Evolutionary conservation across 768 basidiomycete genomes (phyloP), one percentile per base, ranked within the genome.

Genomic region (Lactarius quietus): DNA sequence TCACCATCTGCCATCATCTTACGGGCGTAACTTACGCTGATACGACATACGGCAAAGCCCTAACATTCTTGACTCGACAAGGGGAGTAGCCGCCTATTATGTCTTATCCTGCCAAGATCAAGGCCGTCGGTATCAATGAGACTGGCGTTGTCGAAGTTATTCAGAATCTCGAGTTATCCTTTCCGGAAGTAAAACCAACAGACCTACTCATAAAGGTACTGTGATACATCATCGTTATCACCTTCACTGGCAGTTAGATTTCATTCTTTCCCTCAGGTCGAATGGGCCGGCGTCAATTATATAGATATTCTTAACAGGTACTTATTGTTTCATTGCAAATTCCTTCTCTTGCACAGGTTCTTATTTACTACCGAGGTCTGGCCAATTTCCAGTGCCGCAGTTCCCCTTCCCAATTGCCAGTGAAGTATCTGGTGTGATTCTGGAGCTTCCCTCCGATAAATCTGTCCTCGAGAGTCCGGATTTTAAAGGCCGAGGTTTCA

Each of bases 251-350:
- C 14, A 20, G 8, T 36, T 3, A 36, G 8, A 6, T 45, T 61
- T 6, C 5, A 31, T 33, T 15, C 60, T 41, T 7, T 23, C 51
- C 35, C 9, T 59, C 71, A 89, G 89, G 80, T 87, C 28, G 85
- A 92, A 69, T 93, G 87, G 70, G 77, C 82, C 10, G 92, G 92
- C 8, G 83, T 96, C 70, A 97, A 97, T 78, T 97, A 90, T 74
- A 93, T 90, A 72, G 90, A 92, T 73, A 86, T 85, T 52, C 95
- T 97, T 74, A 86, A 83, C 72, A 81, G 94, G 84, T 88, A 76
- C 74, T 76, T 69, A 23, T 10, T 4, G 65, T 71, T n/a, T 74
- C 72, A 18, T 18, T 8, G 8, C 23, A 17, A 51, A 12, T 48
- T 41, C 53, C 2, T 18, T 31, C 29, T 15, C 38, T 57, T 57